Conservation (phyloP, 2,329 filamentous ascomycete genomes). For the Bipolaris victoriae region DNA sequence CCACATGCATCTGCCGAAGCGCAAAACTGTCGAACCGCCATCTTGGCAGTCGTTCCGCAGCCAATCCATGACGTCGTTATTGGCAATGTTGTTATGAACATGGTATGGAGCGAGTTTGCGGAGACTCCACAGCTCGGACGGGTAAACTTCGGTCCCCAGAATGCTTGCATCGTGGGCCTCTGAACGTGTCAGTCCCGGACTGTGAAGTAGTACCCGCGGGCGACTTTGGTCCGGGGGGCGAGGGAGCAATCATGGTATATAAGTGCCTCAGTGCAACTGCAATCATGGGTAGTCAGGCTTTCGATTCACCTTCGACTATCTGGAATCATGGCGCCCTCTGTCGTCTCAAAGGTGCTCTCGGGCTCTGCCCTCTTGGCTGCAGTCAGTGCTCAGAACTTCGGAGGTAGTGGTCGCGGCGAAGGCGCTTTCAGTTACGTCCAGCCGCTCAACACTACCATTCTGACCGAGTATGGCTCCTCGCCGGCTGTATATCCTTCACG, state of each 20-base stretch:
- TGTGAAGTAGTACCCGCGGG: slow-evolving; percentile 9
- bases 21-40: slow-evolving; percentile 21
- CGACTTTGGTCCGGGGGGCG: not conserved
- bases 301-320: slow-evolving; percentile 12
- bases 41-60: slow-evolving; percentile 31
- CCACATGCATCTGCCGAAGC: slow-evolving; percentile 23
- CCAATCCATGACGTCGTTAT: slow-evolving; percentile 11
- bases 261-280: slow-evolving; percentile 12
- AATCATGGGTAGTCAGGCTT: slow-evolving; percentile 6
- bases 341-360: slow-evolving; percentile 30
- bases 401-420: slow-evolving; percentile 20
- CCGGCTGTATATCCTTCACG: slow-evolving; percentile 39
- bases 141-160: slow-evolving; percentile 32
- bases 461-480: slow-evolving; percentile 38
- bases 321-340: slow-evolving; percentile 36
- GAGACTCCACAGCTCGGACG: slow-evolving; percentile 24
- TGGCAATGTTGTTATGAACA: slow-evolving; percentile 20
- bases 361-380: slow-evolving; percentile 29
- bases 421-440: slow-evolving; percentile 39
- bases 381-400: slow-evolving; percentile 36
- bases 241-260: slow-evolving; percentile 23
- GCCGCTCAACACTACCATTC: slow-evolving; percentile 39
- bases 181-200: not conserved
- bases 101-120: slow-evolving; percentile 18
- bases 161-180: slow-evolving; percentile 4